Percentiles rank a stretch among this genome's conserved stretches.
phyloP scores from a whole-genome alignment of 73 alveolate species.

The Tetrahymena elliotti region DNA sequence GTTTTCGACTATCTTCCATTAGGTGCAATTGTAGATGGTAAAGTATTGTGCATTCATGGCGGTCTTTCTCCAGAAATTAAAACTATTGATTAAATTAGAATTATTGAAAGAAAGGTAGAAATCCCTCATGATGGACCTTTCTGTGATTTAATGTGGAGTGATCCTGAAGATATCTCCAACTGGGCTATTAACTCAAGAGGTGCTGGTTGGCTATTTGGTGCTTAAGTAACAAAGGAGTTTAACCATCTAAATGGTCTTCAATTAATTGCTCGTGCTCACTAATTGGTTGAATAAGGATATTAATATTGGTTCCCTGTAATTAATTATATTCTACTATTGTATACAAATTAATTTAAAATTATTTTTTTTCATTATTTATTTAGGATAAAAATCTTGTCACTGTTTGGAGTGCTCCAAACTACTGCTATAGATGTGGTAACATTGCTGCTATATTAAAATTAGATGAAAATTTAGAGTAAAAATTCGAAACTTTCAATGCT shows the following conservation, averaged over 20 bases:
- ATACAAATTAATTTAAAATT: constrained; percentile 69
- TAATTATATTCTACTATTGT: constrained; percentile 71
- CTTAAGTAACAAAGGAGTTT: constrained; percentile 69
- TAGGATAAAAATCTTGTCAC: constrained; percentile 79
- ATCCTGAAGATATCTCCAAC: constrained; percentile 78
- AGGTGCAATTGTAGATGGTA: constrained; percentile 79
- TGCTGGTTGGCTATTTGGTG: constrained; percentile 48
- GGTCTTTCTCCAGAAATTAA: constrained; percentile 89
- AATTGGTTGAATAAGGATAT: constrained; percentile 71
- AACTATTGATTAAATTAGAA: constrained; percentile 75
- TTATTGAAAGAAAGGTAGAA: constrained; percentile 65
- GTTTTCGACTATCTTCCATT: constrained; percentile 60
- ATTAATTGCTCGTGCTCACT: constrained; percentile 76
- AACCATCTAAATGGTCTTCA: constrained; percentile 63
- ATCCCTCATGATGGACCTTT: constrained; percentile 83
- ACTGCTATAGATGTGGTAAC: constrained; percentile 94
- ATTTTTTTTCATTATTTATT: constrained; percentile 40
- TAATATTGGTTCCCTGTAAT: constrained; percentile 75
- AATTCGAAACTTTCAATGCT: constrained; percentile 56
- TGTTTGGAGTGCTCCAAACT: constrained; percentile 96
- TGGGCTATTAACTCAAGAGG: constrained; percentile 68
- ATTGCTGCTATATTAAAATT: constrained; percentile 75
- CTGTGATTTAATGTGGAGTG: constrained; percentile 88
- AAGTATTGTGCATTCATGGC: constrained; percentile 89
- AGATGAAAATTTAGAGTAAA: constrained; percentile 62